Evolutionary conservation across 257 asterid species (phyloP).

Genomic region (Solanum verrucosum): DNA sequence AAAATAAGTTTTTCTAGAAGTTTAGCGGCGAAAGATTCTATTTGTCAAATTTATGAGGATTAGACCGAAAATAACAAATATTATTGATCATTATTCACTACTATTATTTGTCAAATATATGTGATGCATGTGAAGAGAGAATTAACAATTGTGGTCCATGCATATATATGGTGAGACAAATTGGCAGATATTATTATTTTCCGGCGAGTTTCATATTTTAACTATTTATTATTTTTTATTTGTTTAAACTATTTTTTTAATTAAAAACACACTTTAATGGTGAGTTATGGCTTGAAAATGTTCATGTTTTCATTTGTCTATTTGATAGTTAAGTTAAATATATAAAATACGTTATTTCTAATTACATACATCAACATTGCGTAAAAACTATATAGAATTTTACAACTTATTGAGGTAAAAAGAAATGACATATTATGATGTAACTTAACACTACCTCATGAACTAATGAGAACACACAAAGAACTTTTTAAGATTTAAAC

Average conservation of each 20-base stretch:
- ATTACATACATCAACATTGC: background rate
- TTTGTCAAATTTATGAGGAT: background rate
- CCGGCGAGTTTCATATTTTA: too few species aligned
- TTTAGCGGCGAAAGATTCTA: background rate
- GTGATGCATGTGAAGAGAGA: background rate
- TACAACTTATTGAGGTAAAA: too few species aligned
- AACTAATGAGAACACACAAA: too few species aligned
- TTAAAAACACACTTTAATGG: too few species aligned
- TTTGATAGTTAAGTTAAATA: too few species aligned
- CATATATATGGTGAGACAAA: background rate
- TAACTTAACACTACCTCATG: background rate
- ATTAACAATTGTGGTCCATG: background rate
- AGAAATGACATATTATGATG: rapidly evolving
- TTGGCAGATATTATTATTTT: background rate
- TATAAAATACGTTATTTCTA: too few species aligned
- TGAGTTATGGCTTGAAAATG: too few species aligned
- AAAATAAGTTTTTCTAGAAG: background rate
- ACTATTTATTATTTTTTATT: too few species aligned
- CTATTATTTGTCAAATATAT: background rate
- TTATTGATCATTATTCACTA: background rate
- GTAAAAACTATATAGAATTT: rapidly evolving
- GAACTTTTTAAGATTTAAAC: background rate
- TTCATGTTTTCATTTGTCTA: too few species aligned
- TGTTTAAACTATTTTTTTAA: too few species aligned
- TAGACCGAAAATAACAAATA: background rate